Conservation (phyloP, 148 eudicot species). For the Fallopia convolvulus region DNA sequence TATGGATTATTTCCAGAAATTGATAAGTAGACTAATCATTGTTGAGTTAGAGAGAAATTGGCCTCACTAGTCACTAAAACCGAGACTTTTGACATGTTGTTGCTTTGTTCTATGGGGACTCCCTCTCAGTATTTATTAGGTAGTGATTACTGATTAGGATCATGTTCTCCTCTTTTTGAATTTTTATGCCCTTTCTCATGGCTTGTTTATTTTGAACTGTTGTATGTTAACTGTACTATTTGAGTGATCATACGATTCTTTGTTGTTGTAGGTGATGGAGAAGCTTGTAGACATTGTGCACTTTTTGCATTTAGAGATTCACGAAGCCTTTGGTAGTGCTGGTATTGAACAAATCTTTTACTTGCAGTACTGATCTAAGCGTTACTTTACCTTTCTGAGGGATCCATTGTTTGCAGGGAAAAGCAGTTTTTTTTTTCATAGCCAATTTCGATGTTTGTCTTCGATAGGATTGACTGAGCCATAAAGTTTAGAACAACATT, state of each 20-base stretch:
- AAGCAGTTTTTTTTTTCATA: not conserved
- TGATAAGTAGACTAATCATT: not conserved
- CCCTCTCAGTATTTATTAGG: not conserved
- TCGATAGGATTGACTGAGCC: not conserved
- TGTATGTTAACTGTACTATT: not conserved
- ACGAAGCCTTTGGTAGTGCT: conserved; percentile 31
- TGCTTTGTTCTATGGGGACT: not conserved
- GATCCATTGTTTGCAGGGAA: not conserved
- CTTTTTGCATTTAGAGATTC: conserved; percentile 41
- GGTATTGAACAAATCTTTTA: conserved; percentile 23
- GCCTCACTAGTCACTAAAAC: not conserved
- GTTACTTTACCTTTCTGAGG: not conserved
- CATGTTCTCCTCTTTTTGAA: not conserved
- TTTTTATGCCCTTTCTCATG: not conserved
- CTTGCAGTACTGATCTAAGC: not conserved
- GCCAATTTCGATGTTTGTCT: not conserved
- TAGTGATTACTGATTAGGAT: not conserved
- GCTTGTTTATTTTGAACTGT: not conserved
- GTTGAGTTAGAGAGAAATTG: not conserved
- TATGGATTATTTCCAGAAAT: not conserved
- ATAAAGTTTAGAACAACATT: not conserved
- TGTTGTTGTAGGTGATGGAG: conserved; percentile 37
- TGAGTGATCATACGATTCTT: not conserved
- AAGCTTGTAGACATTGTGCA: conserved; percentile 56
- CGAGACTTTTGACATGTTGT: not conserved